Evolutionary conservation across 345 rosid genomes (phyloP).

Genomic region (Gossypium australe): DNA sequence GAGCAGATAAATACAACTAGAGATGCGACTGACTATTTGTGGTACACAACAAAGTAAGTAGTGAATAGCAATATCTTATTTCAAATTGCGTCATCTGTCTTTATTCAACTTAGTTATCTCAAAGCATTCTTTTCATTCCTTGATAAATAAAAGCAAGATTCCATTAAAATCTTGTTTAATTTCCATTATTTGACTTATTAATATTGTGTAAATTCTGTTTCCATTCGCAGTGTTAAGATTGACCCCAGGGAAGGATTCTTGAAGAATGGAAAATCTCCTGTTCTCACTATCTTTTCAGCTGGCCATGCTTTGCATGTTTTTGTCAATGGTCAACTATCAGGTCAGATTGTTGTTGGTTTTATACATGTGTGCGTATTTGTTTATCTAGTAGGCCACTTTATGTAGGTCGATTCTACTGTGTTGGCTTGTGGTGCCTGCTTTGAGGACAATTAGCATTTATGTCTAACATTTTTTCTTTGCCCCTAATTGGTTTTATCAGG

Average conservation of each 20-base stretch:
- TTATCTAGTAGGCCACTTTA: background rate
- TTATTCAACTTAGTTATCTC: background rate
- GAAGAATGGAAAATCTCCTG: slow-evolving; percentile 46
- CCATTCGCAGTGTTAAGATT: slow-evolving; percentile 35
- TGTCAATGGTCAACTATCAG: slow-evolving; percentile 71
- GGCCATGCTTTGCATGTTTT: slow-evolving; percentile 96
- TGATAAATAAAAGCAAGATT: background rate
- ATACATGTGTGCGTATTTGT: background rate
- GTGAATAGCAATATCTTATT: background rate
- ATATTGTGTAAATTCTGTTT: background rate
- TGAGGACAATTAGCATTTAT: background rate
- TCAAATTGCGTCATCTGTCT: background rate
- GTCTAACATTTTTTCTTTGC: background rate
- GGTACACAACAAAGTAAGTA: slow-evolving; percentile 98
- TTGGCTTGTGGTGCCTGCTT: background rate
- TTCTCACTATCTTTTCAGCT: slow-evolving; percentile 69
- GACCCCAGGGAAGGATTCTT: slow-evolving; percentile 49
- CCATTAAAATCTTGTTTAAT: background rate
- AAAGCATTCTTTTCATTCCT: background rate
- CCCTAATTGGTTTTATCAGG: slow-evolving; percentile 37
- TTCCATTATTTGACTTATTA: background rate
- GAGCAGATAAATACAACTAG: slow-evolving; percentile 96
- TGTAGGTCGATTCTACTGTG: background rate
- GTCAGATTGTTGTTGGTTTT: slow-evolving; percentile 37
- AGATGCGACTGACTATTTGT: slow-evolving; percentile 84